A percentile compares a stretch with the other conserved stretches of the same genome.
phyloP scores from a whole-genome alignment of 768 basidiomycete species.

The Amanita thiersii region DNA sequence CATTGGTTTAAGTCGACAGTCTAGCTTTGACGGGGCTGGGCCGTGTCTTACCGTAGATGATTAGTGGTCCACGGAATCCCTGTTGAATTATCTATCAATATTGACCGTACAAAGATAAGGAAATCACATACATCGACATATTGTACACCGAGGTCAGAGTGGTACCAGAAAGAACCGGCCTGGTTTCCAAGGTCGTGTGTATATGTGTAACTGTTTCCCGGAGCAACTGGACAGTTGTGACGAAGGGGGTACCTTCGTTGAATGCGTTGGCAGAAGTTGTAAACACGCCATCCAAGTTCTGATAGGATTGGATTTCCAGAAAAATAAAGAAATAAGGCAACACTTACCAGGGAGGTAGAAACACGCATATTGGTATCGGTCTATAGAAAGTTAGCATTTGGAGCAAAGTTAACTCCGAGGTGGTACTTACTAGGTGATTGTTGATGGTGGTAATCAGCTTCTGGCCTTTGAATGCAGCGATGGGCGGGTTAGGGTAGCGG shows the following conservation, averaged over 20 bases:
- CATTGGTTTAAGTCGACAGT: too few species aligned
- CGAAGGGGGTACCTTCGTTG: slow-evolving; percentile 29
- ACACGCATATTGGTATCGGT: slow-evolving; percentile 23
- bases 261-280: slow-evolving; percentile 14
- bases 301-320: background rate
- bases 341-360: slow-evolving; percentile 19
- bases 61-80: slow-evolving; percentile 25
- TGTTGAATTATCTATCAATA: background rate
- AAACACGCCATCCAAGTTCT: slow-evolving; percentile 24
- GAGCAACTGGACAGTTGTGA: slow-evolving; percentile 35
- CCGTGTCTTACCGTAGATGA: slow-evolving; percentile 25
- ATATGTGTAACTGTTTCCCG: too few species aligned
- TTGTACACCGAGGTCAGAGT: slow-evolving; percentile 20
- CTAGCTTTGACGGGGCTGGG: too few species aligned
- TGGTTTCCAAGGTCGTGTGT: too few species aligned
- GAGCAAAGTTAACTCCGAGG: background rate
- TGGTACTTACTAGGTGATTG: slow-evolving; percentile 23
- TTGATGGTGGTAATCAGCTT: slow-evolving; percentile 33
- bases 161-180: too few species aligned
- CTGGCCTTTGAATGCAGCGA: slow-evolving; percentile 34
- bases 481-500: slow-evolving; percentile 37
- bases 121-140: slow-evolving; percentile 18
- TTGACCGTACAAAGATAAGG: background rate
- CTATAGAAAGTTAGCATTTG: slow-evolving; percentile 11
- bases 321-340: background rate